Evolutionary conservation across 2,329 filamentous ascomycete species (phyloP), one percentile per base, ranked within the genome.

Genomic region (Penicillium psychrosexuale): DNA sequence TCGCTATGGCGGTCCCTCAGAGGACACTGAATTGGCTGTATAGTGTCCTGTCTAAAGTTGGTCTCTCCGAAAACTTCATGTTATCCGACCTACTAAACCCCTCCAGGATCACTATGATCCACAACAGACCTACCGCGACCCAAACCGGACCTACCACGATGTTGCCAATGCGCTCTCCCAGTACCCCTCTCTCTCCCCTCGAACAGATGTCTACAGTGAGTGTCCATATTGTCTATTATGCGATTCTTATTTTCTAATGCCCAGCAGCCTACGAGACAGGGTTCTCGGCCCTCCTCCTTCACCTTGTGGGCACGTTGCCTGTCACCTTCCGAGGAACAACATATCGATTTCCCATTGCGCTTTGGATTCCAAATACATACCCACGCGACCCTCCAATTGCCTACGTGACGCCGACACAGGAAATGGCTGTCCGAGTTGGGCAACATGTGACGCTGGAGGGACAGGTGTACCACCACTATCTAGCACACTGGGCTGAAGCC

Each of bases 361-460:
- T 97, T 82, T 97, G 94, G 93, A 81, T 97, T 42, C 94, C 94
- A 4, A 90, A 96, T 69, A 84, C 85, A 51, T 99, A 97, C 71
- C 94, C 94, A 1, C 82, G 84, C 59, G 90, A 96, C 66, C 82
- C 91, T 0, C 94, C 94, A 1, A 82, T 97, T 44, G 84, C 88
- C 55, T 97, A 96, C 72, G 90, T 97, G 39, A 92, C 86, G 7
- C 92, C 94, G 3, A 90, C 89, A 5, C 87, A 90, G 61, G 89
- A 86, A 60, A 97, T 99, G 91, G 77, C 89, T 61, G 87, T 99
- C 39, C 84, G 93, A 19, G 91, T 92, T 0, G 94, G 94, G 0
- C 94, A 99, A 70, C 91, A 99, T 78, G 91, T 99, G 57, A 91
- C 94, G 68, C 86, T 90, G 5, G 93, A 97, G 67, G 94, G 94